Base-by-base conservation (phyloP, 306 rosid species). In the Dryas alaskensis region DNA sequence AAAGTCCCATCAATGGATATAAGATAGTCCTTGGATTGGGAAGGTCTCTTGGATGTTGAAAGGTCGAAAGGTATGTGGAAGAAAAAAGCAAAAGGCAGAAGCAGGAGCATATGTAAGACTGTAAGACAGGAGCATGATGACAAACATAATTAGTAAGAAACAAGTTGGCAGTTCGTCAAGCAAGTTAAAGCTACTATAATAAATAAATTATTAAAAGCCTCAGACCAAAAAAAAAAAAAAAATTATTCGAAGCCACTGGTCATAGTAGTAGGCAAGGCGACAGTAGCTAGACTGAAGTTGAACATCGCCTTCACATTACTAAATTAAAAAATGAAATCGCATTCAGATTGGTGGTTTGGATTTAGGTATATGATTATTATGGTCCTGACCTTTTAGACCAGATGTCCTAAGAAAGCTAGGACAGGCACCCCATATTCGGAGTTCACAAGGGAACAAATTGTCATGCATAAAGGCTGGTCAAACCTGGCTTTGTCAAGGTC, bases 111-210 rank as follows among this genome's bases (percentile, higher is more conserved):
- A 31, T 14, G 47, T 46, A 71, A 65, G 77, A 65, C 74, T 14
- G 47, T 46, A 71, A 65, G 77, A 65, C 74, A 31, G 52, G 67
- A 48, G 25, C 63, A n/a, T 45, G 76, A n/a, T 61, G 53, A 22
- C 3, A 52, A 52, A 44, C 75, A 69, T 17, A 31, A 31, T 31
- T 31, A 72, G 63, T 49, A 64, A 64, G 60, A 19, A 48, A 57
- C 78, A 67, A 7, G 78, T 79, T 76, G 84, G 79, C 64, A 43
- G 76, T 79, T 83, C 79, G 84, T 83, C 84, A 73, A 60, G 68
- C 79, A 58, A 76, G 84, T 79, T 79, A 83, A 76, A 68, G 82
- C 74, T 43, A 13, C 60, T 45, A 49, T 66, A 31, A 31, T 31
- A 1, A 31, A 55, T 76, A 70, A 79, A 79, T 67, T 53, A 73